A percentile compares a stretch with the other conserved stretches of the same genome.
Evolutionary conservation across 495 filamentous ascomycete genomes (phyloP).

Genomic region (Penicillium mononematosum): DNA sequence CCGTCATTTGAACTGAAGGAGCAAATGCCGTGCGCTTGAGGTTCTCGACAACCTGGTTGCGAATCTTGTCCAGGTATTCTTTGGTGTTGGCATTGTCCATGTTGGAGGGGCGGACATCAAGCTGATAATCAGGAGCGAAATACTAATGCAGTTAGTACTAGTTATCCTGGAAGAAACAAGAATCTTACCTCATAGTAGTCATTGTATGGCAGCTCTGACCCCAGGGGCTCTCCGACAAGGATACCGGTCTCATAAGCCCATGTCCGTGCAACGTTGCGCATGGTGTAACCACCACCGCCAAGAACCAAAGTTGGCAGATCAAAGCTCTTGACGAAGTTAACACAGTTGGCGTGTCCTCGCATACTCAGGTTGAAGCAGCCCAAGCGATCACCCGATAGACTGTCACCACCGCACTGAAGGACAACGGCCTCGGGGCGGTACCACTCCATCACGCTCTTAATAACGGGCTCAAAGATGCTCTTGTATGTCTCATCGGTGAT

Average conservation of each 20-base stretch:
- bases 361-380: slow-evolving; percentile 99
- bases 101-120: slow-evolving; percentile 92
- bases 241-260: slow-evolving; percentile 97
- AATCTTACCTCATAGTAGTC: slow-evolving; percentile 91
- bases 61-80: slow-evolving; percentile 97
- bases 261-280: slow-evolving; percentile 95
- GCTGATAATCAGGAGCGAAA: slow-evolving; percentile 93
- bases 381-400: slow-evolving; percentile 87
- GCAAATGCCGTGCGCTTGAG: slow-evolving; percentile 82
- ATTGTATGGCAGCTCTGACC: slow-evolving; percentile 84
- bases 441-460: slow-evolving; percentile 90
- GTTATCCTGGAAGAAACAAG: neutral
- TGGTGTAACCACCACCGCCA: slow-evolving; percentile 96
- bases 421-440: slow-evolving; percentile 94
- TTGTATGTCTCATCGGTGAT: slow-evolving; percentile 93
- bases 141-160: slow-evolving; percentile 58
- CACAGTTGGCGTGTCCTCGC: slow-evolving; percentile 96
- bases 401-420: slow-evolving; percentile 95
- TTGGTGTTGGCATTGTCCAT: slow-evolving; percentile 98
- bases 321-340: slow-evolving; percentile 92
- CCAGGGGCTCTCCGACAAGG: slow-evolving; percentile 78
- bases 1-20: slow-evolving; percentile 91
- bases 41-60: slow-evolving; percentile 86
- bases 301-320: slow-evolving; percentile 86
- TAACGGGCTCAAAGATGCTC: slow-evolving; percentile 92